A percentile compares a stretch with the other conserved stretches of the same genome.
These are phyloP conservation scores for Telopea speciosissima DNA, from an alignment of 177 flowering plant species.

Conservation along the genomic window DNA sequence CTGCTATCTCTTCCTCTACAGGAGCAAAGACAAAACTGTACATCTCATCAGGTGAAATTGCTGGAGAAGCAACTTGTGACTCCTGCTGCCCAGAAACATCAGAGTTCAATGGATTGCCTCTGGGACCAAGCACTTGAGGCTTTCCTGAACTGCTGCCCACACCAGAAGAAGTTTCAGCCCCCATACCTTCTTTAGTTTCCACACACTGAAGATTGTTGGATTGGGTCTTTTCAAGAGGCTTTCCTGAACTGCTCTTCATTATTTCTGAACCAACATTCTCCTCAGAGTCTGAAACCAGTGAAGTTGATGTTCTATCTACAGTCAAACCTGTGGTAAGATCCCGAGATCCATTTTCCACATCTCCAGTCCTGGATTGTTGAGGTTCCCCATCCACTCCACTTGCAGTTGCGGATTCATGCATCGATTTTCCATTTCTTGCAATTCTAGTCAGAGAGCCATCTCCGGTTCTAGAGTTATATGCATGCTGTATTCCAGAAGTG, in stretches of 20 bases:
- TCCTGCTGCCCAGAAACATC: constrained; percentile 38
- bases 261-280: constrained; percentile 25
- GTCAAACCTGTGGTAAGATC: constrained; percentile 8
- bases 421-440: constrained; percentile 15
- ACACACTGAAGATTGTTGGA: constrained; percentile 12
- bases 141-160: no score
- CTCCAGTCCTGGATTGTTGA: constrained; percentile 13
- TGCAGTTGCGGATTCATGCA: constrained; percentile 11
- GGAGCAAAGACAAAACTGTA: constrained; percentile 67
- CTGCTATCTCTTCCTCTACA: constrained; percentile 82
- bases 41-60: constrained; percentile 86
- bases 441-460: constrained; percentile 20
- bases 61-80: constrained; percentile 49
- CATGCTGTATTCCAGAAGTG: constrained; percentile 29
- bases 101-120: constrained; percentile 28
- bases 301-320: constrained; percentile 17
- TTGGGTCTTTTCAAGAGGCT: constrained; percentile 2
- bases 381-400: constrained; percentile 10
- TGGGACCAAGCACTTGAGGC: constrained; percentile 28
- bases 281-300: constrained; percentile 52
- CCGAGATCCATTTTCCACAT: constrained; percentile 21
- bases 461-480: constrained; percentile 14
- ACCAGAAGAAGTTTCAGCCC: constrained; percentile 24
- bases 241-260: constrained; percentile 12
- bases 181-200: constrained; percentile 21